Evolutionary conservation across 495 filamentous ascomycete genomes (phyloP), one percentile per base, ranked within the genome.

Genomic region (Tetracladium setigerum): DNA sequence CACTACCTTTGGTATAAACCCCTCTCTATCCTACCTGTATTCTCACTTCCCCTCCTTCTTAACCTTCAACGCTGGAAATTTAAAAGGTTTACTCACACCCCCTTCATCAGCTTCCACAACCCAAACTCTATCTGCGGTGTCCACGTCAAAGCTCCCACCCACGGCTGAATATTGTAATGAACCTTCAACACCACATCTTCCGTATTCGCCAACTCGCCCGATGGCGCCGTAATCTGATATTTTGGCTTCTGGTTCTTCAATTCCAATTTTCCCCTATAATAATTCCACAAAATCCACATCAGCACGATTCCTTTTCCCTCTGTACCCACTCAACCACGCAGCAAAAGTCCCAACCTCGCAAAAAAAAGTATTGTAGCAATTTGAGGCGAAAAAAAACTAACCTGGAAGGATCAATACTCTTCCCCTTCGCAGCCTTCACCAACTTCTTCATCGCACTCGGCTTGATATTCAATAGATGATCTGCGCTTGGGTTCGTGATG

Each of bases 101-200:
- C 74, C 52, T 64, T 65, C 41, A 87, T 54, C 55, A 70, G 62
- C 62, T 78, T 64, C 89, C 87, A 80, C 38, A 67, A 47, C 50
- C 87, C 77, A 59, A 72, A 54, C 59, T 82, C 73, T 61, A 61
- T 49, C 60, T 62, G 73, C 57, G 67, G 69, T 62, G 78, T 78
- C 91, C 90, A 96, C 22, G 80, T 80, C 68, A 97, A 64, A 17
- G 83, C 69, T 16, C 92, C 92, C 16, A 97, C 88, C 88, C 90
- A 96, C 30, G 92, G 92, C 77, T 98, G 92, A 50, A 96, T 86
- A 72, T 95, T 96, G 82, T 90, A 98, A 47, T 87, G 80, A 34
- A 96, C 72, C 44, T 75, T 73, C 40, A 98, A 68, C 27, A 78
- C 83, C 46, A 89, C 87, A 67, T 95, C 84, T 33, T 69, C 65